Evolutionary conservation across 176 grass and related monocot species (phyloP).

Genomic region (Phoenix dactylifera): DNA sequence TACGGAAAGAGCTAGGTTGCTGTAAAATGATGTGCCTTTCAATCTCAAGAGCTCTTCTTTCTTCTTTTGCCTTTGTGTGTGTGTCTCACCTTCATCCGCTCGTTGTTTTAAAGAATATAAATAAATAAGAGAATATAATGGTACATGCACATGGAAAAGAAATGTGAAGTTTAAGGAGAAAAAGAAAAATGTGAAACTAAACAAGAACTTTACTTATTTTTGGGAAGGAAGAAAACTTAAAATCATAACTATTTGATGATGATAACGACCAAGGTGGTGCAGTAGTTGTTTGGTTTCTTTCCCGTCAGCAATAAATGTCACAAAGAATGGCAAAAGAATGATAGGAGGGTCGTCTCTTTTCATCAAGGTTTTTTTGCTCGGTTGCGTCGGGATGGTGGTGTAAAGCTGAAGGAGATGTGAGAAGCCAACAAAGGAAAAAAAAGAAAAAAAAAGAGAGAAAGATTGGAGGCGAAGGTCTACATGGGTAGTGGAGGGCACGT

Average conservation of each 20-base stretch:
- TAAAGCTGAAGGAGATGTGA: conserved; percentile 5
- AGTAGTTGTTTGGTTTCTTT: too few relatives aligned
- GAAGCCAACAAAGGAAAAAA: background rate
- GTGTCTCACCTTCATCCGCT: too few relatives aligned
- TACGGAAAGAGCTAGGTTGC: background rate
- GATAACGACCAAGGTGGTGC: conserved; percentile 1
- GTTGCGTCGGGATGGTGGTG: conserved; percentile 25
- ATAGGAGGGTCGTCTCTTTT: conserved; percentile 4
- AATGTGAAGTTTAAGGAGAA: too few relatives aligned
- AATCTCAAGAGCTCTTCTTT: conserved; percentile 38
- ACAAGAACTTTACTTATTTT: background rate
- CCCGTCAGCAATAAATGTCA: too few relatives aligned
- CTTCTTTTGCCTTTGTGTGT: background rate
- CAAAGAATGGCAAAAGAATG: too few relatives aligned
- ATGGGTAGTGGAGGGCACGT: too few relatives aligned
- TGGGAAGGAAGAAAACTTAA: too few relatives aligned
- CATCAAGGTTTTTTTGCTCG: conserved; percentile 16
- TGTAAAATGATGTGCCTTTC: conserved; percentile 48
- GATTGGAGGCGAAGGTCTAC: too few relatives aligned
- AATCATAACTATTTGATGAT: conserved; percentile 10
- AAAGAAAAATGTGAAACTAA: too few relatives aligned
- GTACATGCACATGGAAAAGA: too few relatives aligned
- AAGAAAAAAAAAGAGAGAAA: background rate
- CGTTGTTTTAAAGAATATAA: too few relatives aligned
- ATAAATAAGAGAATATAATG: too few relatives aligned